A percentile compares a stretch with the other conserved stretches of the same genome.
Conservation (phyloP, 2,329 filamentous ascomycete species). For the Aspergillus neoniger region DNA sequence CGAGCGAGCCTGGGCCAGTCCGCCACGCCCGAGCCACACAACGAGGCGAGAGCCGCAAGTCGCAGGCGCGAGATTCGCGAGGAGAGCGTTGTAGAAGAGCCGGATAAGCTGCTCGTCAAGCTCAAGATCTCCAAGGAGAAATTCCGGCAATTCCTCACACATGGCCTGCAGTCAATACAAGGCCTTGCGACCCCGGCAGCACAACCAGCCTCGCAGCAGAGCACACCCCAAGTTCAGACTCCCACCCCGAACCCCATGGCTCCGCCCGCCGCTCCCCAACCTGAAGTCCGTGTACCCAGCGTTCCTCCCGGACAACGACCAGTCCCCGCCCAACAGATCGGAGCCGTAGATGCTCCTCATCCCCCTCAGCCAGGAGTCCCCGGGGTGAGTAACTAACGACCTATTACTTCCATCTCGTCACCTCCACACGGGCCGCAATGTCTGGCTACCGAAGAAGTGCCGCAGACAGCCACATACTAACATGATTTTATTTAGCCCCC, state of each 20-base stretch:
- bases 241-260: constrained; percentile 58
- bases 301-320: constrained; percentile 26
- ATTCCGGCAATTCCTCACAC: constrained; percentile 66
- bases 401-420: constrained; percentile 16
- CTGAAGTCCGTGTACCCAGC: constrained; percentile 30
- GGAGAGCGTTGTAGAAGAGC: constrained; percentile 70
- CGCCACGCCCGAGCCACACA: constrained; percentile 78
- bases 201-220: constrained; percentile 47
- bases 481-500: constrained; percentile 62
- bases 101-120: constrained; percentile 69
- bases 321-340: constrained; percentile 40
- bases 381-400: constrained; percentile 44
- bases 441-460: constrained; percentile 1
- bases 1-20: constrained; percentile 72
- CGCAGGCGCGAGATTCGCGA: constrained; percentile 70
- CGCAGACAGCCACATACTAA: constrained; percentile 12
- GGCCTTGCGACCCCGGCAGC: constrained; percentile 43
- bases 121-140: constrained; percentile 73
- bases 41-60: constrained; percentile 70
- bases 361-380: constrained; percentile 45
- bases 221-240: constrained; percentile 52
- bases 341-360: constrained; percentile 49
- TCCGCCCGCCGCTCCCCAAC: constrained; percentile 35
- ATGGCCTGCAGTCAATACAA: constrained; percentile 37
- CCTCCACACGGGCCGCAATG: constrained; percentile 20